Base-by-base conservation (phyloP, 106 monocot species). In the Iris macrosiphon region DNA sequence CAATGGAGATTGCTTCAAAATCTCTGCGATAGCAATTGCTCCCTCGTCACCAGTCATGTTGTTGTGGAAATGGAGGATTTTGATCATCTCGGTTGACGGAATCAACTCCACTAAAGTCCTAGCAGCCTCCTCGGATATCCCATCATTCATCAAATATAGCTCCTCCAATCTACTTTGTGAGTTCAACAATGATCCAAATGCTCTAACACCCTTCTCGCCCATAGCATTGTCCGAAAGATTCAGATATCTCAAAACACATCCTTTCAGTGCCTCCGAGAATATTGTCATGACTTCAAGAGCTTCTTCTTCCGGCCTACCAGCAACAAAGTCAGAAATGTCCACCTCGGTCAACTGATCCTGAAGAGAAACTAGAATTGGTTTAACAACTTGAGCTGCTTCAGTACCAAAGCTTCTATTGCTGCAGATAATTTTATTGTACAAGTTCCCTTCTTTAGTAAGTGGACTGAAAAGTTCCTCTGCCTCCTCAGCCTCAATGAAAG, bases 331-430 rank as follows among this genome's bases (percentile, higher is more conserved):
- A 14, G 95, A 95, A 26, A 95, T 62, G 50, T 95, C 89, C 5
- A 95, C 85, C 33, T 89, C 71, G 3, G 21, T 66, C 41, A 95
- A 68, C 40, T 95, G 81, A 35, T 65, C 60, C 24, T 76, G 79
- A 6, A 89, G 25, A 7, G 89, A 82, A 41, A 61, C 64, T 29
- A 95, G 79, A 33, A 95, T 82, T 14, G 85, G 95, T 31, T 52
- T 77, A 11, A 74, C 95, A 26, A 85, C 74, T 52, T 18, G 61
- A 12, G 95, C 95, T n/a, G 95, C 85, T 58, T 72, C 89, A 26
- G 74, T 45, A 9, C 89, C 82, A 47, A 95, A 95, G 66, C 95
- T 95, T 67, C 95, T 72, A 40, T 95, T 95, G 59, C 89, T 89
- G 65, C 89, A 79, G 25, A 85, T 79, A 46, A 95, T 85, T 55